Conservation (phyloP, 345 rosid genomes). For the Populus alba region DNA sequence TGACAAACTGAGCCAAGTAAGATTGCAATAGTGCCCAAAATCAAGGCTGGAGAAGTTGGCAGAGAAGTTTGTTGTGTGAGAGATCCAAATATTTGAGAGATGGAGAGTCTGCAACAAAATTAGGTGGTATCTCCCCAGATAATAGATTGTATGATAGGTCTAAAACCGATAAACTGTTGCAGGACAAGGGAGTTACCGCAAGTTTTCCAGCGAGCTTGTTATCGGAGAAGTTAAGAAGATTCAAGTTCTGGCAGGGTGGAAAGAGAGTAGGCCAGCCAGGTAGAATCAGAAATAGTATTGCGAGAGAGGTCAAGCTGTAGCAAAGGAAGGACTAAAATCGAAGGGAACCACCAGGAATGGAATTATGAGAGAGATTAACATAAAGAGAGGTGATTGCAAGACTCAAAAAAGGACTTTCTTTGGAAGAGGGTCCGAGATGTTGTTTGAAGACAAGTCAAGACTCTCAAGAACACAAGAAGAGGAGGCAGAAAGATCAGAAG, state of each 20-base stretch:
- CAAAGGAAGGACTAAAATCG: slow-evolving; percentile 44
- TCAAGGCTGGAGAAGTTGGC: slow-evolving; percentile 47
- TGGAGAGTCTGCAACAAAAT: slow-evolving; percentile 41
- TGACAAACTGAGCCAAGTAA: slow-evolving; percentile 53
- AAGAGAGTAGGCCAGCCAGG: slow-evolving; percentile 41
- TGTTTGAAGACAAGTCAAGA: slow-evolving; percentile 70
- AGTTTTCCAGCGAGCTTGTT: slow-evolving; percentile 59
- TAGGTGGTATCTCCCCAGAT: slow-evolving; percentile 54
- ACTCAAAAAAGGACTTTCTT: slow-evolving; percentile 34
- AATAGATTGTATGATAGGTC: slow-evolving; percentile 69
- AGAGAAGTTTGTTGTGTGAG: slow-evolving; percentile 70
- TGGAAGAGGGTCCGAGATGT: slow-evolving; percentile 48
- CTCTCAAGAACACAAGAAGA: slow-evolving; percentile 44
- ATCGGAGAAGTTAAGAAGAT: slow-evolving; percentile 58
- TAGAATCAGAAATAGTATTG: slow-evolving; percentile 47
- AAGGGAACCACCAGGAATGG: slow-evolving; percentile 50
- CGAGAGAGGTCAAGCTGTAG: slow-evolving; percentile 56
- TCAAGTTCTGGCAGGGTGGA: slow-evolving; percentile 59
- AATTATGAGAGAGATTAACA: slow-evolving; percentile 55
- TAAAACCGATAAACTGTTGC: slow-evolving; percentile 49
- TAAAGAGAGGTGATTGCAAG: slow-evolving; percentile 37
- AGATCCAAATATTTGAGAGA: slow-evolving; percentile 64
- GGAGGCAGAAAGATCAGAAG: slow-evolving; percentile 42
- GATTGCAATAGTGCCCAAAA: slow-evolving; percentile 66
- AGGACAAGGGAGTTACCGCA: slow-evolving; percentile 33